A percentile compares a stretch with the other conserved stretches of the same genome.
phyloP scores from a whole-genome alignment of 148 eudicot genomes.

The Arbutus unedo region DNA sequence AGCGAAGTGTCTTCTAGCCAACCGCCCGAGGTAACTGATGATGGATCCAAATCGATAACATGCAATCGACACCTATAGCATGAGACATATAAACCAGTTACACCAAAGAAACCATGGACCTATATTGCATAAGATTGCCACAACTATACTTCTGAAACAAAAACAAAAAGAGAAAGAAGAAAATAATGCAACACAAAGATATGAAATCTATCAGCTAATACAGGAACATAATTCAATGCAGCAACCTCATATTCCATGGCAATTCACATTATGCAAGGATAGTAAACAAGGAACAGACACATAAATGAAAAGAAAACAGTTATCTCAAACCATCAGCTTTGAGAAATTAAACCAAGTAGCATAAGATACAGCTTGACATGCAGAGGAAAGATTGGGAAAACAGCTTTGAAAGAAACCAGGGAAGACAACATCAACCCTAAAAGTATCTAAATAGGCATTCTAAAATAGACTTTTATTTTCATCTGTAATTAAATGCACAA shows the following conservation, averaged over 20 bases:
- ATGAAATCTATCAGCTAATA: background rate
- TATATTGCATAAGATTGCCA: background rate
- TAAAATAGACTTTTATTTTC: background rate
- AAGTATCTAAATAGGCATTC: background rate
- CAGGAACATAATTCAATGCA: background rate
- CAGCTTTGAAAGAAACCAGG: background rate
- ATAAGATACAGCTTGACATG: background rate
- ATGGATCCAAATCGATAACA: too few relatives aligned
- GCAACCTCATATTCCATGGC: background rate
- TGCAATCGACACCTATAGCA: conserved; percentile 66
- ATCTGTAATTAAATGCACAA: background rate
- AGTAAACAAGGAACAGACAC: background rate
- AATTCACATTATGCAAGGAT: background rate
- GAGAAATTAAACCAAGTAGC: background rate
- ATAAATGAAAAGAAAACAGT: background rate
- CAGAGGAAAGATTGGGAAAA: background rate
- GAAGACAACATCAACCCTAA: background rate
- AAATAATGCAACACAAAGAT: background rate
- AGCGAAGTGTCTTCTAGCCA: conserved; percentile 94
- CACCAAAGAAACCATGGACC: background rate
- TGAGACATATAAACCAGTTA: conserved; percentile 4
- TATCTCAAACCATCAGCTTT: background rate
- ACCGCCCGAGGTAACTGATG: conserved; percentile 90
- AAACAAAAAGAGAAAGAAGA: background rate
- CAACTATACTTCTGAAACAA: background rate